Evolutionary conservation across 306 rosid genomes (phyloP).

Genomic region (Dryas octopetala): DNA sequence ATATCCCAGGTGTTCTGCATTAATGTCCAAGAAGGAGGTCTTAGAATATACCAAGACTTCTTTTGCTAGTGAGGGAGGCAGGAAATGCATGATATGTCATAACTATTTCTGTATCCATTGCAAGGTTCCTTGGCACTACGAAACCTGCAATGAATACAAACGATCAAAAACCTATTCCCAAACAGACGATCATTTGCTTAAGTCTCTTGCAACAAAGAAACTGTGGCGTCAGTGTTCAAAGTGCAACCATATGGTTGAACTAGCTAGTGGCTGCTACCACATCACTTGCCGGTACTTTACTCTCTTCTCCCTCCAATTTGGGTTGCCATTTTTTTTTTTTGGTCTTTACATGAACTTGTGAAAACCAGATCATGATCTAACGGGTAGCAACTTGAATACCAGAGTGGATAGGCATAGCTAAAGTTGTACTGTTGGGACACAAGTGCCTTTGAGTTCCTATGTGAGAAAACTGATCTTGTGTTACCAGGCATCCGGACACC

Average conservation of each 20-base stretch:
- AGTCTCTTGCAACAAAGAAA: slow-evolving; percentile 54
- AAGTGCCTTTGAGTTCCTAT: no score
- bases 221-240: slow-evolving; percentile 71
- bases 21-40: slow-evolving; percentile 58
- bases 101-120: slow-evolving; percentile 61
- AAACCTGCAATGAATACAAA: slow-evolving; percentile 43
- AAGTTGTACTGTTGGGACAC: no score
- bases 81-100: slow-evolving; percentile 63
- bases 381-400: no score
- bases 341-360: not conserved
- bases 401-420: no score
- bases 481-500: no score
- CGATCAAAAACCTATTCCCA: slow-evolving; percentile 36
- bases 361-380: no score
- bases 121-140: slow-evolving; percentile 75
- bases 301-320: slow-evolving; percentile 1
- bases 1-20: slow-evolving; percentile 60
- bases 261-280: slow-evolving; percentile 78
- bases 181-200: slow-evolving; percentile 52
- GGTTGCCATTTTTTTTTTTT: not conserved
- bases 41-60: slow-evolving; percentile 43
- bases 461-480: no score
- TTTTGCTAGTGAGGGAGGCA: slow-evolving; percentile 30
- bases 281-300: slow-evolving; percentile 77
- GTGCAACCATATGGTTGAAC: slow-evolving; percentile 76